A percentile compares a stretch with the other conserved stretches of the same genome.
Evolutionary conservation across 1,284 basidiomycete genomes (phyloP).

Genomic region (Athelia sp.): DNA sequence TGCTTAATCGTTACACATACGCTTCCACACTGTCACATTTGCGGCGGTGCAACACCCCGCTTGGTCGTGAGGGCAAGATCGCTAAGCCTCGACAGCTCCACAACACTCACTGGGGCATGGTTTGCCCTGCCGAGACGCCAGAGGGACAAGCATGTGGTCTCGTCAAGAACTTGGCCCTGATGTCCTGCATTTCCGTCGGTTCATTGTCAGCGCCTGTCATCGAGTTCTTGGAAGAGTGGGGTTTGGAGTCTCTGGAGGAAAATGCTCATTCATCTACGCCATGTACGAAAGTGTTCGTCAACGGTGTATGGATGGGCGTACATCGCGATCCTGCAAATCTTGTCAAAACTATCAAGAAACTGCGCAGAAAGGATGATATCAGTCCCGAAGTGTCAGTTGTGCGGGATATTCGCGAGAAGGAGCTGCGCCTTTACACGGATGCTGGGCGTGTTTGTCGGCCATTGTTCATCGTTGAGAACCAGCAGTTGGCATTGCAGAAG

Average conservation of each 20-base stretch:
- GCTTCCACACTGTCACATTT: constrained; percentile 98
- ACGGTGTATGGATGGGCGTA: constrained; percentile 99
- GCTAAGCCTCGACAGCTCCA: constrained; percentile 99
- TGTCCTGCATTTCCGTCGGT: constrained; percentile 98
- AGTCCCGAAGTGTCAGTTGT: constrained; percentile 96
- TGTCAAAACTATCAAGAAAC: constrained; percentile 88
- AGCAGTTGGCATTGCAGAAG: constrained; percentile 80
- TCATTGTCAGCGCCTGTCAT: constrained; percentile 95
- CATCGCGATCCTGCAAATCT: constrained; percentile 92
- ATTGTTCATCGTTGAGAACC: constrained; percentile 94
- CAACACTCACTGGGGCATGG: constrained; percentile 99
- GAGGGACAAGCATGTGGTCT: constrained; percentile 99
- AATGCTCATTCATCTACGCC: constrained; percentile 79
- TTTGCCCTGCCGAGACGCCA: constrained; percentile 97
- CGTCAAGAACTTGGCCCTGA: constrained; percentile 97
- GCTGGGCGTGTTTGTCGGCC: constrained; percentile 96
- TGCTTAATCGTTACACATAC: constrained; percentile 97
- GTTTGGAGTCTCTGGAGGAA: constrained; percentile 88
- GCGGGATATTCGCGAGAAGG: constrained; percentile 94
- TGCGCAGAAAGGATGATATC: constrained; percentile 94
- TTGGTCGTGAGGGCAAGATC: constrained; percentile 98
- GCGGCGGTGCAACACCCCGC: constrained; percentile 96
- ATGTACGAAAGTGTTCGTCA: constrained; percentile 97
- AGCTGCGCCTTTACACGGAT: constrained; percentile 93
- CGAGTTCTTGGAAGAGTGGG: constrained; percentile 99